Percentiles rank a stretch among this genome's conserved stretches.
These are phyloP conservation scores for Ormosia semicastrata DNA, from an alignment of 306 rosid species.

Conservation along the genomic window DNA sequence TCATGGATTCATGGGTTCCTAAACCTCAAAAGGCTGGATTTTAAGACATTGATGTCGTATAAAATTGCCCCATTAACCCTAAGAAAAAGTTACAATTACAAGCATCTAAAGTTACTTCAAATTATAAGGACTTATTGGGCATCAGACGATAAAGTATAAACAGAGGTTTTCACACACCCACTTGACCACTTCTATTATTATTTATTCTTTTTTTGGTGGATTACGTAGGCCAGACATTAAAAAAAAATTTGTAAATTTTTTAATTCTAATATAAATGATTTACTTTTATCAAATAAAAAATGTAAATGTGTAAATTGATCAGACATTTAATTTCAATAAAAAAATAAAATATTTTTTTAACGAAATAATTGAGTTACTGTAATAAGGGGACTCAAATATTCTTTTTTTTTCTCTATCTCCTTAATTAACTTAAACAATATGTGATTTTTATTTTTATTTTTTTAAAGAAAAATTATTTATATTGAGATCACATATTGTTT, in stretches of 20 bases:
- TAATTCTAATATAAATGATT: too few relatives aligned
- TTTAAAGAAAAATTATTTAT: too few relatives aligned
- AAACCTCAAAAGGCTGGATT: background rate
- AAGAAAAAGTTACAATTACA: conserved; percentile 8
- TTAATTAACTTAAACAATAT: background rate
- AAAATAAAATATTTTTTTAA: too few relatives aligned
- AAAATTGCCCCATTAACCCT: conserved; percentile 4
- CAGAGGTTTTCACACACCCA: conserved; percentile 12
- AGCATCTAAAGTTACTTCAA: conserved; percentile 39
- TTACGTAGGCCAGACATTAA: background rate
- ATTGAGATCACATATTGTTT: too few relatives aligned
- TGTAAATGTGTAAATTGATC: too few relatives aligned
- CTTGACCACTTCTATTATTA: conserved; percentile 28
- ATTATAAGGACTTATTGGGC: conserved; percentile 35
- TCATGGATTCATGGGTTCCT: background rate
- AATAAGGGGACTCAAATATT: background rate
- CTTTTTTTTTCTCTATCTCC: background rate
- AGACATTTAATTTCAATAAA: background rate
- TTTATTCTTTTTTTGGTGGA: conserved; percentile 28
- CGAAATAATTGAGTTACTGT: background rate
- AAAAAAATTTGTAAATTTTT: too few relatives aligned
- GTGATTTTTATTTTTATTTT: background rate
- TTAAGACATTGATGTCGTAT: background rate
- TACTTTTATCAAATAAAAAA: too few relatives aligned
- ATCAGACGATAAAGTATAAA: conserved; percentile 18